Base-by-base conservation (phyloP, 352 stramenopile genomes). In the Halophytophthora polymorphica region DNA sequence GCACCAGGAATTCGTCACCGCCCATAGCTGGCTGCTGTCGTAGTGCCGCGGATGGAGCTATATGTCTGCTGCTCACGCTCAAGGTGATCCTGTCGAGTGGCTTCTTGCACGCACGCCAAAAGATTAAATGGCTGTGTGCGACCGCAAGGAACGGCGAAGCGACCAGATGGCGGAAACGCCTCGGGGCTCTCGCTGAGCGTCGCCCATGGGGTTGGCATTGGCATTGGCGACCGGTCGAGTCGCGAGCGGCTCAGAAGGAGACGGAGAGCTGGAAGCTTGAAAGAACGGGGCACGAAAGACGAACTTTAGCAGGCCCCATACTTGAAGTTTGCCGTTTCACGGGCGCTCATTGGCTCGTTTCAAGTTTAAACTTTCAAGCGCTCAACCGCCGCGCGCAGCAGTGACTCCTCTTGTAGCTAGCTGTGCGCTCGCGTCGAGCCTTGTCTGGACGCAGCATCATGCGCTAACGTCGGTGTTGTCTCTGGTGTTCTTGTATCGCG, bases 1-100 rank as follows among this genome's bases (percentile, higher is more conserved):
- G 64, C 39, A 88, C 77, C 50, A 88, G 66, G 45, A 87, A 76
- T 29, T 86, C 68, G 53, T 85, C 67, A 21, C 42, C 38, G 7
- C 46, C 52, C 56, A 69, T 69, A 11, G 23, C 53, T 17, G 31
- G 52, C 53, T 31, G 35, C 43, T 42, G 56, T 8, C 8, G 25
- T 8, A 31, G 25, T 31, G 25, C 25, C 8, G 25, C 4, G 4
- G 25, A 8, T 31, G 25, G 25, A 31, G 25, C n/a, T n/a, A n/a
- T n/a, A 31, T 31, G 4, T 4, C 25, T 4, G 4, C 25, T 31
- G 25, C 25, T 31, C 25, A 8, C 25, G 25, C 25, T 31, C 4
- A 31, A 31, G 25, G 4, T 31, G 25, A 8, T 31, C 25, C 25
- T 31, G 25, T 31, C 25, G 25, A 38, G 33, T 2, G 11, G 13